A percentile compares a stretch with the other conserved stretches of the same genome.
phyloP scores from a whole-genome alignment of 257 asterid genomes.

The Gardenia jasminoides region DNA sequence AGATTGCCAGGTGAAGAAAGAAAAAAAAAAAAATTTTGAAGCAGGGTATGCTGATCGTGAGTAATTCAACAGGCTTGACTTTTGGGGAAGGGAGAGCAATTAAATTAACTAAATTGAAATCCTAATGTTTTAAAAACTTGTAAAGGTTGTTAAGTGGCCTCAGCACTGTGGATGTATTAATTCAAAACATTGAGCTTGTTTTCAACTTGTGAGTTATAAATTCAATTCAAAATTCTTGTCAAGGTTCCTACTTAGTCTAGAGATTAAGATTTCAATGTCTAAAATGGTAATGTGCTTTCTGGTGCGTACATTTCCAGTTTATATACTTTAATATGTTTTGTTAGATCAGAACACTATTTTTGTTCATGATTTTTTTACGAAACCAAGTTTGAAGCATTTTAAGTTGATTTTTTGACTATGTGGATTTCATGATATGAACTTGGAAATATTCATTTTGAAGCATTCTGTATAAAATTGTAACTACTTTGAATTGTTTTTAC shows the following conservation, averaged over 20 bases:
- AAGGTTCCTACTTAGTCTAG: background rate
- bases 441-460: background rate
- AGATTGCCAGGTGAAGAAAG: too few species aligned
- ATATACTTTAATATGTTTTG: background rate
- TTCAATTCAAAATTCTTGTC: background rate
- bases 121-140: background rate
- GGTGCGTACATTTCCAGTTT: background rate
- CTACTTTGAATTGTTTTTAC: background rate
- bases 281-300: background rate
- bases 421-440: background rate
- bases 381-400: too few species aligned
- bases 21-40: too few species aligned
- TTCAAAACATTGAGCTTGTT: background rate
- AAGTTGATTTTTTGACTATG: too few species aligned
- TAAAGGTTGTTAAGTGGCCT: background rate
- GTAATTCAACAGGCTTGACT: background rate
- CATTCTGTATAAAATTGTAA: too few species aligned
- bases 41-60: too few species aligned
- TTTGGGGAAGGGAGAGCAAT: background rate
- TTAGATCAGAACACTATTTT: background rate
- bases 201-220: background rate
- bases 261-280: background rate
- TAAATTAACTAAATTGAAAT: background rate
- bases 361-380: background rate
- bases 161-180: background rate